phyloP scores from a whole-genome alignment of 768 basidiomycete genomes.

The Phanerochaete sordida region DNA sequence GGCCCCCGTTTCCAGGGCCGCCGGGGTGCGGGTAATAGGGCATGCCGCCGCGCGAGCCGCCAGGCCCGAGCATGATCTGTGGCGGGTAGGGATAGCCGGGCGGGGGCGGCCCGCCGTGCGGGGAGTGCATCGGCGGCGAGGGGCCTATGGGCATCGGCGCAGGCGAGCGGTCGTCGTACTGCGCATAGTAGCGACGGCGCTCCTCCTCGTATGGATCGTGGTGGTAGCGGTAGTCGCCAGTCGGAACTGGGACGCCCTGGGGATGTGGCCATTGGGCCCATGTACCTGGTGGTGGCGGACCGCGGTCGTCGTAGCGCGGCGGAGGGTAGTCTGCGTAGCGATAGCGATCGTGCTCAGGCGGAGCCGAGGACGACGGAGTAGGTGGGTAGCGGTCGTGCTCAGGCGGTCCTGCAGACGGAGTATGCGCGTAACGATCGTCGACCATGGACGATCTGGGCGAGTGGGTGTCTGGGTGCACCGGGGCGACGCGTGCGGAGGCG shows the following conservation, averaged over 20 bases:
- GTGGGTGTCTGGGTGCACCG: background rate
- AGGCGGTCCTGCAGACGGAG: background rate
- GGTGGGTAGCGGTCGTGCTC: background rate
- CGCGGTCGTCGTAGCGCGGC: background rate
- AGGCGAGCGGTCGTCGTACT: background rate
- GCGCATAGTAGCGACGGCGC: background rate
- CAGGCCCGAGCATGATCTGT: background rate
- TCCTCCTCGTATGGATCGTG: background rate
- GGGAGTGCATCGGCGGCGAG: background rate
- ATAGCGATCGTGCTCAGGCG: background rate
- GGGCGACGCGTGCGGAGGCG: background rate
- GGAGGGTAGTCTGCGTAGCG: background rate
- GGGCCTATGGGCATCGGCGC: background rate
- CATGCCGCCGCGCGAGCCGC: background rate
- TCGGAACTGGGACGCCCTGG: background rate
- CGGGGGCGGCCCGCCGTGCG: background rate
- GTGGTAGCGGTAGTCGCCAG: slow-evolving; percentile 1
- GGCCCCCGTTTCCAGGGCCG: background rate
- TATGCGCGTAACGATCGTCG: background rate
- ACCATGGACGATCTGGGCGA: background rate
- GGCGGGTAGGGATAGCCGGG: background rate
- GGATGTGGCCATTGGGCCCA: background rate
- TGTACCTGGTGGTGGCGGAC: background rate
- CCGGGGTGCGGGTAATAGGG: background rate
- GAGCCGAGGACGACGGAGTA: background rate